Evolutionary conservation across 306 rosid genomes (phyloP).

Genomic region (Begonia fuchsioides): DNA sequence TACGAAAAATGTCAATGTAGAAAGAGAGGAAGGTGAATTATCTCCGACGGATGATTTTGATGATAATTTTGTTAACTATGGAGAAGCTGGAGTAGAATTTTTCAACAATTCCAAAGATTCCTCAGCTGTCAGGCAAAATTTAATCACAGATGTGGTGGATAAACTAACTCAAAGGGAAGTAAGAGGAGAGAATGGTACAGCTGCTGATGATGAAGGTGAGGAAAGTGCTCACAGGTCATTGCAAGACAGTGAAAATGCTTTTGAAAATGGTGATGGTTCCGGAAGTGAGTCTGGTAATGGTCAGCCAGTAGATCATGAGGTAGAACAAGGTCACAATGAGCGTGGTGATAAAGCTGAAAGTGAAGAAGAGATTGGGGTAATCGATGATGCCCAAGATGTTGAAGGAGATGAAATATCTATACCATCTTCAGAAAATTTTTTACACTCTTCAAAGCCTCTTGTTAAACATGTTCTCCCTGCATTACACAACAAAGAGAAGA

Average conservation of each 20-base stretch:
- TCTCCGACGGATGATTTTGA: conserved; percentile 79
- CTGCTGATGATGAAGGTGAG: conserved; percentile 68
- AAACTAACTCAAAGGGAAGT: conserved; percentile 32
- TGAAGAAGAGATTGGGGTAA: conserved; percentile 92
- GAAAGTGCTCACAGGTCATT: conserved; percentile 12
- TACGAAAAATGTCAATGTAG: conserved; percentile 46
- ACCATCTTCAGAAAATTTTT: conserved; percentile 62
- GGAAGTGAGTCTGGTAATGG: conserved; percentile 93
- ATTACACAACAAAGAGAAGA: conserved; percentile 37
- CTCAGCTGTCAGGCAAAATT: conserved; percentile 10
- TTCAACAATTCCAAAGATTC: conserved; percentile 29
- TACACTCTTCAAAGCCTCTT: conserved; percentile 71
- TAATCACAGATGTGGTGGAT: conserved; percentile 33
- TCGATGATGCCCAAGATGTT: conserved; percentile 53
- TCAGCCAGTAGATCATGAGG: conserved; percentile 74
- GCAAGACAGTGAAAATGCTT: conserved; percentile 70
- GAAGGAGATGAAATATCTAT: conserved; percentile 40
- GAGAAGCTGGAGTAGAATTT: conserved; percentile 29
- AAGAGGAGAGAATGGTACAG: conserved; percentile 70
- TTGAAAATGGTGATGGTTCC: conserved; percentile 81
- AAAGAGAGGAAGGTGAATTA: conserved; percentile 97
- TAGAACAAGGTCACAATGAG: conserved; percentile 59
- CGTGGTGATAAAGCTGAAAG: conserved; percentile 87
- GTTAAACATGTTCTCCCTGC: conserved; percentile 51
- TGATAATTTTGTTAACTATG: conserved; percentile 60